Conservation (phyloP, 179 eudicot genomes). For the Spinacia oleracea region DNA sequence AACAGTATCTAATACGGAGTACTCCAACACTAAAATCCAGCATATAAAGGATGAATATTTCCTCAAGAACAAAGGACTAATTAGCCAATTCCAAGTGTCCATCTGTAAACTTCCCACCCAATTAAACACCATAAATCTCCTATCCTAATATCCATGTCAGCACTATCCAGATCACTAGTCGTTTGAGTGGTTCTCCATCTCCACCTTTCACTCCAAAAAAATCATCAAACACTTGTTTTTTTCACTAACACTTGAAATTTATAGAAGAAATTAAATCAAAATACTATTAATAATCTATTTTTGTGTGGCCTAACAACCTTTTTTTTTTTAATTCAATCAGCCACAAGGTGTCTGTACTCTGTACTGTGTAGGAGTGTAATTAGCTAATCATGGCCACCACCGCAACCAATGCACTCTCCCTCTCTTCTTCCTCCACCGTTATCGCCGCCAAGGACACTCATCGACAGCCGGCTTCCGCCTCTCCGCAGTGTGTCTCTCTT, state of each 20-base stretch:
- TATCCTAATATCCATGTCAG: conserved; percentile 36
- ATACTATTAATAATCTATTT: conserved; percentile 22
- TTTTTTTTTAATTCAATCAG: not conserved
- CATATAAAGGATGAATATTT: no score
- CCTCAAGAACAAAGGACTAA: no score
- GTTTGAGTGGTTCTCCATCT: conserved; percentile 26
- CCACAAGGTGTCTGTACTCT: no score
- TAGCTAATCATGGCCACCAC: conserved; percentile 54
- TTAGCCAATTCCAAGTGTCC: conserved; percentile 6
- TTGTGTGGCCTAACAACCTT: conserved; percentile 14
- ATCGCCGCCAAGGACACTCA: conserved; percentile 44
- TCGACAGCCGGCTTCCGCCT: conserved; percentile 52
- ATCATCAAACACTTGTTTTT: conserved; percentile 17
- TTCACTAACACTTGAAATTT: conserved; percentile 15
- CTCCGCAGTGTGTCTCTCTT: conserved; percentile 64
- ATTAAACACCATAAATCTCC: conserved; percentile 33
- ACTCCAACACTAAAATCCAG: no score
- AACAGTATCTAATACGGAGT: no score
- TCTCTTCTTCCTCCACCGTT: conserved; percentile 47
- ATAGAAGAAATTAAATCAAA: not conserved
- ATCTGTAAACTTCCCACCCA: not conserved
- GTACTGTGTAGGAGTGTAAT: not conserved
- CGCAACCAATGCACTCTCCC: conserved; percentile 54
- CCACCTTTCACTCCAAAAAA: conserved; percentile 28
- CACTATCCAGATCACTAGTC: conserved; percentile 23